Percentiles rank a stretch among this genome's conserved stretches.
Evolutionary conservation across 1,139 yeast genomes (phyloP).

Genomic region (Sugiyamaella japonica): DNA sequence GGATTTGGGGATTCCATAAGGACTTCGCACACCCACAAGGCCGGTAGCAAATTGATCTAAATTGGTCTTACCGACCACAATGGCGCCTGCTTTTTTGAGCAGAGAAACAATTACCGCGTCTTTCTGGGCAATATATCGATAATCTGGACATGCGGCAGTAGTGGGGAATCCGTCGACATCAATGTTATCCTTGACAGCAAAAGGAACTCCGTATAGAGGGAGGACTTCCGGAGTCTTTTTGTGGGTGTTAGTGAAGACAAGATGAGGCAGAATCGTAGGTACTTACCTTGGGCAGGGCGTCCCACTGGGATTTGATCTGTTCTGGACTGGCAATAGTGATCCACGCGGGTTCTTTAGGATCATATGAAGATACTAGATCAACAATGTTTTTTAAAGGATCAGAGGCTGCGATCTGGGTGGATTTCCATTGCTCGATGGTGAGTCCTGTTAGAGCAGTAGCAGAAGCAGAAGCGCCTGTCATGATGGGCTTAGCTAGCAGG

Average conservation of each 20-base stretch:
- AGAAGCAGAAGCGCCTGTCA: constrained; percentile 9
- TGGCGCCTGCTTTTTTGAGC: constrained; percentile 82
- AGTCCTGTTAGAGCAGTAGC: constrained; percentile 45
- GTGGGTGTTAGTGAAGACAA: no score
- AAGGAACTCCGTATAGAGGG: constrained; percentile 87
- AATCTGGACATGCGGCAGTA: constrained; percentile 94
- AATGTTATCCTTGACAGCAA: constrained; percentile 92
- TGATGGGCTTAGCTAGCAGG: not conserved
- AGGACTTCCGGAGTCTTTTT: constrained; percentile 37
- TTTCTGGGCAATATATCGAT: constrained; percentile 58
- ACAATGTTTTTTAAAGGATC: constrained; percentile 56
- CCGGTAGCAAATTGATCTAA: constrained; percentile 98
- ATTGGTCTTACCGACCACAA: constrained; percentile 87
- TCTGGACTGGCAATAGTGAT: constrained; percentile 68
- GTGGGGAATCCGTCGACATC: constrained; percentile 81
- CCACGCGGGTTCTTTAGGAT: constrained; percentile 81
- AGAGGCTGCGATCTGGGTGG: constrained; percentile 62
- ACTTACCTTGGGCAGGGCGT: constrained; percentile 48
- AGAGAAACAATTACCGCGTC: constrained; percentile 75
- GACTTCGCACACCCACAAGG: constrained; percentile 89
- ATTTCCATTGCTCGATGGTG: constrained; percentile 71
- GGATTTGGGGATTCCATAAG: constrained; percentile 84
- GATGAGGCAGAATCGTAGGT: no score
- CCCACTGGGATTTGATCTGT: constrained; percentile 74
- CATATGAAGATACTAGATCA: constrained; percentile 37